Evolutionary conservation across 225 moss, liverwort and hornwort genomes (phyloP), one percentile per base, ranked within the genome.

Genomic region (Neckera pumila): DNA sequence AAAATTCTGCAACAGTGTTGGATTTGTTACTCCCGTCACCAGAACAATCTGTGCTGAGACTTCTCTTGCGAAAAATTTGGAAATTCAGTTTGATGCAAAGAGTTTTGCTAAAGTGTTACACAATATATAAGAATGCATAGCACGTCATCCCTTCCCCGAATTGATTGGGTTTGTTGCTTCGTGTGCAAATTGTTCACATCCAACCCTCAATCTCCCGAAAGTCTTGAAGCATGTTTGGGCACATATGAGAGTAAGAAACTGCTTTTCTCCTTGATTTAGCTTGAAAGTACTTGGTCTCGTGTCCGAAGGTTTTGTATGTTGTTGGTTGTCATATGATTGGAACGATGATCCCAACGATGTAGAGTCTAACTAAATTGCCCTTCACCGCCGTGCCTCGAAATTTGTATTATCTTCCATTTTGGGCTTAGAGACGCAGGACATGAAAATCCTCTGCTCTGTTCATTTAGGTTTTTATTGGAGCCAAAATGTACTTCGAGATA

Each of bases 11-110:
- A 66, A 86, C 89, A 89, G 89, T 91, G 88, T 86, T 93, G 89
- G 84, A 65, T 91, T 93, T 90, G 88, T 88, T 85, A 64, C 90
- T 88, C 91, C 91, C 88, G 86, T 90, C 86, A 90, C 88, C 88
- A 88, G 88, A 91, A 90, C 91, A 91, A 91, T 93, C 91, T 91
- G 93, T 90, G 93, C 91, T 81, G 86, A 89, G 93, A 91, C 89
- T 91, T 92, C 61, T 93, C 75, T 91, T 89, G 80, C 88, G 84
- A 86, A 86, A 86, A 86, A 83, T 91, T 89, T 89, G 88, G 81
- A 88, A 89, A 91, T 88, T 86, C 86, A 84, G 88, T 89, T 85
- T 89, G 89, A 89, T 89, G 88, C 85, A 66, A 89, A 92, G 87
- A 87, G 60, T 89, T 92, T 85, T 92, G 76, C 70, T 76, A 15